Percentiles rank a stretch among this genome's conserved stretches.
Conservation (phyloP, 2,329 filamentous ascomycete species). For the Xylariomycetidae sp. region DNA sequence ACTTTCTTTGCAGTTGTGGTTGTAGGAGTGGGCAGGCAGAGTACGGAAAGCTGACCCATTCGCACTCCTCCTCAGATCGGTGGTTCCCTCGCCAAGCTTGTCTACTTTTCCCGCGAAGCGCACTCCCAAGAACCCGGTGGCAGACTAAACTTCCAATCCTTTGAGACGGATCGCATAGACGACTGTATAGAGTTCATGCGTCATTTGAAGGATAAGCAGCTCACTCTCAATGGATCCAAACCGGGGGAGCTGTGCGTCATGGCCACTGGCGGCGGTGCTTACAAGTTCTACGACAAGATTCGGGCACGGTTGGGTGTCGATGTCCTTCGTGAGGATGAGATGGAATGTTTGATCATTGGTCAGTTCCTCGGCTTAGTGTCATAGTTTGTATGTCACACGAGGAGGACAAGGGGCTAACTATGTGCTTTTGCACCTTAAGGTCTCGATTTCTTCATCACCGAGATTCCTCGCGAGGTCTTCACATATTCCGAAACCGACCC, state of each 20-base stretch:
- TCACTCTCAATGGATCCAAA: constrained; percentile 66
- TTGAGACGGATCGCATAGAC: constrained; percentile 93
- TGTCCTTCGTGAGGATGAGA: constrained; percentile 90
- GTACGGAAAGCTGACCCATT: no score
- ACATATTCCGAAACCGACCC: constrained; percentile 89
- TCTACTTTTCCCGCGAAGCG: constrained; percentile 91
- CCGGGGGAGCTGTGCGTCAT: constrained; percentile 79
- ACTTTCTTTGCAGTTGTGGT: no score
- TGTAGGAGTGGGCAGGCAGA: no score
- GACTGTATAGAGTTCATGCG: constrained; percentile 90
- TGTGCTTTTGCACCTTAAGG: no score
- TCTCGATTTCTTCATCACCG: constrained; percentile 97
- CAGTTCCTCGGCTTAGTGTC: constrained; percentile 25
- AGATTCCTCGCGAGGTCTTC: constrained; percentile 95
- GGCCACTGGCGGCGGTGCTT: constrained; percentile 93
- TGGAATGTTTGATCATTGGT: constrained; percentile 97
- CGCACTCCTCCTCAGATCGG: constrained; percentile 68
- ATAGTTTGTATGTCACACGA: no score
- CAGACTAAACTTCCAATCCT: constrained; percentile 89
- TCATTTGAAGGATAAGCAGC: constrained; percentile 76
- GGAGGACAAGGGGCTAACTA: no score
- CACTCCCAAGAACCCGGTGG: constrained; percentile 77
- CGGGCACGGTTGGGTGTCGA: constrained; percentile 78
- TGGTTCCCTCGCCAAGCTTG: constrained; percentile 90
- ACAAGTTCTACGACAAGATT: constrained; percentile 94